Base-by-base conservation (phyloP, 2,329 filamentous ascomycete species). In the Trichoderma atrobrunneum region DNA sequence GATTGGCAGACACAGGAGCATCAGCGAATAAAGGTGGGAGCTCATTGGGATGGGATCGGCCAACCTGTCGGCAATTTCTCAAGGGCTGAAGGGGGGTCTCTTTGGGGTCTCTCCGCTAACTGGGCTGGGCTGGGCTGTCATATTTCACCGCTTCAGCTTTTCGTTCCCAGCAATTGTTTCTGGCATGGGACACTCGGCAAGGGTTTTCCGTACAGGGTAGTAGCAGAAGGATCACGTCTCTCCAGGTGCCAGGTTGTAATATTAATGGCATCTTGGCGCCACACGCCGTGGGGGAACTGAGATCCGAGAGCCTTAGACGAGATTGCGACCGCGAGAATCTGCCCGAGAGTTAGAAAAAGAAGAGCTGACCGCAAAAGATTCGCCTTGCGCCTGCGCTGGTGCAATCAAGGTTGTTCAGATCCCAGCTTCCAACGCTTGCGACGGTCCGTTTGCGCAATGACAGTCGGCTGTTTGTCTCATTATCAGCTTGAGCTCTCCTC, bases 221-320 rank as follows among this genome's bases (percentile, higher is more conserved):
- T 54, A 65, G 66, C 24, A 30, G 43, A n/a, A 67, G 51, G 64
- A 67, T 39, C 64, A 43, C 48, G 30, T 39, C 64, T 56, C 24
- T 26, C 32, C 30, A 51, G 43, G 43, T 51, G 43, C 30, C 51
- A 57, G 32, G 64, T 34, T 34, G 57, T 48, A 51, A 62, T 61
- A 62, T n/a, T 39, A 70, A 70, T 54, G 67, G 24, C 51, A 70
- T 57, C 59, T 62, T 62, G 30, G 67, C 67, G 67, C 67, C 67
- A 70, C 67, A 67, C 18, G 24, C 51, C 24, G 57, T 70, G 28
- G 67, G 65, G 30, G 67, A 70, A 62, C 36, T 51, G 57, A 70
- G 67, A 62, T 62, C 59, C 11, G 57, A 48, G 57, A 62, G 11
- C 34, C 56, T 48, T 34, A 54, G 57, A 51, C 57, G 57, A 61